Evolutionary conservation across 805 yeast species (phyloP).

Genomic region (Scheffersomyces stipitis): DNA sequence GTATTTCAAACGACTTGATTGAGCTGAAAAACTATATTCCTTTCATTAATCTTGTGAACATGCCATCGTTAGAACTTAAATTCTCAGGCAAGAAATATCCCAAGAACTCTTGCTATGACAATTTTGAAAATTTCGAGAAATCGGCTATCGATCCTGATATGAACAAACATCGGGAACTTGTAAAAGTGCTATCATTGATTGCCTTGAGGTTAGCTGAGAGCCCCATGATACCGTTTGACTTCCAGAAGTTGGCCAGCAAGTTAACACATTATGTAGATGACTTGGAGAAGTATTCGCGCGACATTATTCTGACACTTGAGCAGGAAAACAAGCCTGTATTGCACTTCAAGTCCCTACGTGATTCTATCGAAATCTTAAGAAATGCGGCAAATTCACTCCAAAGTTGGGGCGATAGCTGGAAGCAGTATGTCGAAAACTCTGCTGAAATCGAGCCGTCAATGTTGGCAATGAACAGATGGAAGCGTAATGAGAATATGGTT

Average conservation of each 20-base stretch:
- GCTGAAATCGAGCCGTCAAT: conserved; percentile 72
- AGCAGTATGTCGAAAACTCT: conserved; percentile 32
- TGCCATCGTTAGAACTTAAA: conserved; percentile 66
- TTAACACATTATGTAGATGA: conserved; percentile 47
- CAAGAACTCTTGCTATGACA: conserved; percentile 61
- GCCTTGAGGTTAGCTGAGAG: conserved; percentile 65
- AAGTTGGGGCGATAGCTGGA: conserved; percentile 66
- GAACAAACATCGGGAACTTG: conserved; percentile 54
- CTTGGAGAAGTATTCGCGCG: conserved; percentile 39
- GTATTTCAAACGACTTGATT: conserved; percentile 31
- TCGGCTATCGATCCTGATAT: conserved; percentile 54
- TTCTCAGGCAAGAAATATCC: conserved; percentile 48
- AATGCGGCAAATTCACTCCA: conserved; percentile 46
- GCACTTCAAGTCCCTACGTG: conserved; percentile 22
- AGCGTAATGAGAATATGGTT: conserved; percentile 72
- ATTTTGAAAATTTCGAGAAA: conserved; percentile 52
- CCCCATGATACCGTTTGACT: conserved; percentile 73
- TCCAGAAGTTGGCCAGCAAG: conserved; percentile 45
- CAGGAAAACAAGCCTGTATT: conserved; percentile 17
- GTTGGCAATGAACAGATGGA: conserved; percentile 70
- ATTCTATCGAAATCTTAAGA: conserved; percentile 23
- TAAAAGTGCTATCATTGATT: conserved; percentile 53
- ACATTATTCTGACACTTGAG: conserved; percentile 6
- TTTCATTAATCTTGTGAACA: conserved; percentile 59
- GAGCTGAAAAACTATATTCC: conserved; percentile 67